phyloP scores from a whole-genome alignment of 306 rosid species.

The Dicorynia guianensis region DNA sequence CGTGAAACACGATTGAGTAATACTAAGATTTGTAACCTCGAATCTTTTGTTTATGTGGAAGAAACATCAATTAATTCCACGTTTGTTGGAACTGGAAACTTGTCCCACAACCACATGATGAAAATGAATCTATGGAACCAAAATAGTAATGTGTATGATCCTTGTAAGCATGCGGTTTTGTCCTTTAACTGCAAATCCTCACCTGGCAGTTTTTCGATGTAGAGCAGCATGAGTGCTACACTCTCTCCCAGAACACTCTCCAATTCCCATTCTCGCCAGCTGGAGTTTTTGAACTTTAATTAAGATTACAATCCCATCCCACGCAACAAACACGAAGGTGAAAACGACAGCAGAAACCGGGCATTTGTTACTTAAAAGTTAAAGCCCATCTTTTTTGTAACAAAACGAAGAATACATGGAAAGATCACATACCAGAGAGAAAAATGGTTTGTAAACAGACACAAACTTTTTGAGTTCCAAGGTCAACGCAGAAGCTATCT shows the following conservation, averaged over 20 bases:
- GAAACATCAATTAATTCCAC: too few relatives aligned
- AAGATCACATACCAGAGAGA: background rate
- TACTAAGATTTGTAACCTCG: too few relatives aligned
- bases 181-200: background rate
- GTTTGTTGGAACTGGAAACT: too few relatives aligned
- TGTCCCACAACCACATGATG: too few relatives aligned
- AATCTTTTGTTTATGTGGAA: too few relatives aligned
- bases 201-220: constrained; percentile 17
- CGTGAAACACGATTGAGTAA: too few relatives aligned
- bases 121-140: background rate
- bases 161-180: background rate
- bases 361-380: background rate
- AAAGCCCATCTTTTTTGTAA: background rate
- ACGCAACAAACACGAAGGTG: background rate
- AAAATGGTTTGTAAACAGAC: background rate
- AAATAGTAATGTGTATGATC: background rate
- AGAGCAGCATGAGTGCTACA: background rate
- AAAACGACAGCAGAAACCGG: constrained; percentile 23
- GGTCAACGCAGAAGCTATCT: constrained; percentile 46
- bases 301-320: background rate
- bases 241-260: constrained; percentile 1
- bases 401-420: background rate
- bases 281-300: background rate
- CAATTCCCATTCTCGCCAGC: background rate
- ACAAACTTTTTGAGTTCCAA: constrained; percentile 17